A percentile compares a stretch with the other conserved stretches of the same genome.
phyloP scores from a whole-genome alignment of 257 asterid genomes.

The Scutellaria baicalensis region DNA sequence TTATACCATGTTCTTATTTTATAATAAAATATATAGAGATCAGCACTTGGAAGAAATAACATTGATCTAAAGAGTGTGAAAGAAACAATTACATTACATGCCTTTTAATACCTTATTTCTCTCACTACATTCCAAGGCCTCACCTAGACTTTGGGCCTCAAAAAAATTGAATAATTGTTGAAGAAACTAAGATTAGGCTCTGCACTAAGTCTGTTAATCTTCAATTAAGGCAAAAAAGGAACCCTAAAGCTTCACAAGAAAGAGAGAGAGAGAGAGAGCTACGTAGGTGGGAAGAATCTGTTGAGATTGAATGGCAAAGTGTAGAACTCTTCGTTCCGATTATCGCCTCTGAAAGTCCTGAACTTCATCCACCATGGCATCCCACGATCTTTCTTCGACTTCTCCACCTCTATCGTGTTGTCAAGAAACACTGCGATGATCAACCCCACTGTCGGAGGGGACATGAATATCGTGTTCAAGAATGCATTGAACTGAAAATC shows the following conservation, averaged over 20 bases:
- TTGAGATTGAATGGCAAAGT: slow-evolving; percentile 91
- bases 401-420: slow-evolving; percentile 92
- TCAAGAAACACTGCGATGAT: slow-evolving; percentile 82
- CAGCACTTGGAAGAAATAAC: not conserved
- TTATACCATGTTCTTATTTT: not conserved
- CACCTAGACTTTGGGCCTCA: slow-evolving; percentile 14
- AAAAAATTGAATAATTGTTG: slow-evolving; percentile 19
- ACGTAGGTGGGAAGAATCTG: slow-evolving; percentile 95
- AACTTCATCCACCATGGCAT: slow-evolving; percentile 99
- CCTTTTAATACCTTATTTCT: slow-evolving; percentile 10
- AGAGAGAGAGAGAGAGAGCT: slow-evolving; percentile 16
- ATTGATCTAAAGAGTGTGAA: not conserved
- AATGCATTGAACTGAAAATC: slow-evolving; percentile 84
- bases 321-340: slow-evolving; percentile 90
- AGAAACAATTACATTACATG: not conserved
- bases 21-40: no score
- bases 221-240: slow-evolving; percentile 9
- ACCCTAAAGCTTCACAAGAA: not conserved
- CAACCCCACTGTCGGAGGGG: slow-evolving; percentile 81
- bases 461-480: slow-evolving; percentile 79
- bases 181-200: slow-evolving; percentile 15
- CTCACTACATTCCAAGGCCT: not conserved
- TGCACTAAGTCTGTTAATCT: slow-evolving; percentile 22
- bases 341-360: slow-evolving; percentile 90
- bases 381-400: slow-evolving; percentile 90